Conservation (phyloP, 164 flowering plant genomes). For the Magnolia kwangsiensis region DNA sequence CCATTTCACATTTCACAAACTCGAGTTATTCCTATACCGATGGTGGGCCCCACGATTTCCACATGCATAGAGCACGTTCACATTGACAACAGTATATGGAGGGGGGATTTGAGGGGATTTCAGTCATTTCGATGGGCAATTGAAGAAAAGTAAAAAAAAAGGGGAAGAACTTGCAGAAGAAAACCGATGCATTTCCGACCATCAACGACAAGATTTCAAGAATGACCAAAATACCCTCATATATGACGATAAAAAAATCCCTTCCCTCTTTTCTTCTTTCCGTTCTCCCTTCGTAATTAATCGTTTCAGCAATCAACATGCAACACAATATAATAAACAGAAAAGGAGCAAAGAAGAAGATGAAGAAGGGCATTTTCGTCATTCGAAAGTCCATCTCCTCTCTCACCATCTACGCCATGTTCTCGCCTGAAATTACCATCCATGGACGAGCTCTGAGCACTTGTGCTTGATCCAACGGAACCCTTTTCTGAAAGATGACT, state of each 20-base stretch:
- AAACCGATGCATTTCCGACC: too few relatives aligned
- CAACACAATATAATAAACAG: too few relatives aligned
- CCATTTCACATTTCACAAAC: too few relatives aligned
- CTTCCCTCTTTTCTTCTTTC: background rate
- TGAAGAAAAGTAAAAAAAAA: too few relatives aligned
- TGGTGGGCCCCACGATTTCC: too few relatives aligned
- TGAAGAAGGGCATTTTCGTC: constrained; percentile 3
- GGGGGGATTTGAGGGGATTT: too few relatives aligned
- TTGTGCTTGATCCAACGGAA: constrained; percentile 77
- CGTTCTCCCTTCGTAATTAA: background rate
- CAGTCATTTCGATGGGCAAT: too few relatives aligned
- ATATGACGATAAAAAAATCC: background rate
- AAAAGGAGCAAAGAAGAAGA: background rate
- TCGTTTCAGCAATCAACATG: background rate
- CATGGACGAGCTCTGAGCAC: constrained; percentile 67
- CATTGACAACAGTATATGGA: too few relatives aligned
- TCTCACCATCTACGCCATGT: background rate
- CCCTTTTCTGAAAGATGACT: constrained; percentile 59
- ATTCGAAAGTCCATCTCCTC: background rate
- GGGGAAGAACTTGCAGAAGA: too few relatives aligned
- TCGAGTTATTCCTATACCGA: too few relatives aligned
- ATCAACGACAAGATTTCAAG: background rate
- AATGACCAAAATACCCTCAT: background rate
- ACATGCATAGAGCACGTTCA: too few relatives aligned
- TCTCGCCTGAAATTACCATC: constrained; percentile 23